Conservation (phyloP, 129 eudicot genomes). For the Tanacetum coccineum region DNA sequence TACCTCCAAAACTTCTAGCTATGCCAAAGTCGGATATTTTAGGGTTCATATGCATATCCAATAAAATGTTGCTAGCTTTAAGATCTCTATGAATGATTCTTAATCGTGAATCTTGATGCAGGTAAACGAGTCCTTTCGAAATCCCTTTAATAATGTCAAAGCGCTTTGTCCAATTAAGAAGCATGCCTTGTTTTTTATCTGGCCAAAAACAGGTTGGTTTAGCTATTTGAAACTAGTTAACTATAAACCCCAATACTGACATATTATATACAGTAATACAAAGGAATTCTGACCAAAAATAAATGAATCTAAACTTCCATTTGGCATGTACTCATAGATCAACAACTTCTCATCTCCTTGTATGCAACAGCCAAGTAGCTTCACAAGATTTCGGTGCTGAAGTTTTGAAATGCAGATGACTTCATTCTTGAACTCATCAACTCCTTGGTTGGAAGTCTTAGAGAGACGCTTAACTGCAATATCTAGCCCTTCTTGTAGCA, state of each 20-base stretch:
- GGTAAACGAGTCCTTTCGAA: constrained; percentile 20
- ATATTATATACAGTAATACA: background rate
- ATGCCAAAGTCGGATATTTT: constrained; percentile 34
- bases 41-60: constrained; percentile 21
- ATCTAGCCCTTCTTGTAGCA: constrained; percentile 15
- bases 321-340: constrained; percentile 20
- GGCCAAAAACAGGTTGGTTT: background rate
- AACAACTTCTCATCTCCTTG: constrained; percentile 12
- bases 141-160: constrained; percentile 22
- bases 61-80: constrained; percentile 21
- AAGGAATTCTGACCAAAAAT: constrained; percentile 22
- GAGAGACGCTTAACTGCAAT: constrained; percentile 19
- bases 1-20: constrained; percentile 38
- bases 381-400: constrained; percentile 21
- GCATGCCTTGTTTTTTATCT: constrained; percentile 2
- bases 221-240: background rate
- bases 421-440: constrained; percentile 17
- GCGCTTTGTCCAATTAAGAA: constrained; percentile 18
- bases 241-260: background rate
- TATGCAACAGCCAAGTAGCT: constrained; percentile 23
- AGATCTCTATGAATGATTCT: constrained; percentile 26
- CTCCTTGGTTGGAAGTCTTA: constrained; percentile 7
- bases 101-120: constrained; percentile 23
- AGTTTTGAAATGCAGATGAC: constrained; percentile 21
- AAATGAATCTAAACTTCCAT: constrained; percentile 22